These are phyloP conservation scores for Fraxinus quadrangulata DNA, from an alignment of 257 asterid genomes.

Conservation along the genomic window DNA sequence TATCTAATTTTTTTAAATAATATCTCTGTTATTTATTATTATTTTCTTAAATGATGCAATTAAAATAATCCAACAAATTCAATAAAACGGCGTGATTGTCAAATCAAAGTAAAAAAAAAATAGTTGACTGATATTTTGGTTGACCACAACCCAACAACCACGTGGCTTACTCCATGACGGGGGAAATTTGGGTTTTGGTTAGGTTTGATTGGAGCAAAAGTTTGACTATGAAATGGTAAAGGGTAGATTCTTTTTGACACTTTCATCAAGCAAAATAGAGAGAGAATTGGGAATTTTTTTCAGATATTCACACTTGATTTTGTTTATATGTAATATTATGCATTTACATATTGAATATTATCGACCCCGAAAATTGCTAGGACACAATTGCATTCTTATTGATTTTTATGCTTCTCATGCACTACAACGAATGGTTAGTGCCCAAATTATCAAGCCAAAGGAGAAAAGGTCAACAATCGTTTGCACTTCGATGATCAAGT, in stretches of 20 bases:
- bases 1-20: too few species aligned
- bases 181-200: conserved; percentile 30
- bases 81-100: conserved; percentile 32
- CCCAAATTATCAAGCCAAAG: too few species aligned
- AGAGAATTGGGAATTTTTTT: neutral
- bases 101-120: conserved; percentile 29
- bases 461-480: too few species aligned
- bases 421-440: too few species aligned
- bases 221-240: neutral
- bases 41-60: neutral
- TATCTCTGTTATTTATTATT: neutral
- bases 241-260: neutral
- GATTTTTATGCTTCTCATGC: too few species aligned
- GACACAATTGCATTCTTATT: too few species aligned
- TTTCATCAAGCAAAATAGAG: neutral
- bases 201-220: conserved; percentile 31
- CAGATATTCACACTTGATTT: neutral
- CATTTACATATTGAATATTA: neutral
- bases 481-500: too few species aligned
- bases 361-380: neutral
- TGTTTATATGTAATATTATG: neutral
- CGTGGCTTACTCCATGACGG: conserved; percentile 40
- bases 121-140: conserved; percentile 47
- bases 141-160: conserved; percentile 38
- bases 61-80: too few species aligned